Conservation (phyloP, 495 filamentous ascomycete species). For the Staphylotrichum tortipilum region DNA sequence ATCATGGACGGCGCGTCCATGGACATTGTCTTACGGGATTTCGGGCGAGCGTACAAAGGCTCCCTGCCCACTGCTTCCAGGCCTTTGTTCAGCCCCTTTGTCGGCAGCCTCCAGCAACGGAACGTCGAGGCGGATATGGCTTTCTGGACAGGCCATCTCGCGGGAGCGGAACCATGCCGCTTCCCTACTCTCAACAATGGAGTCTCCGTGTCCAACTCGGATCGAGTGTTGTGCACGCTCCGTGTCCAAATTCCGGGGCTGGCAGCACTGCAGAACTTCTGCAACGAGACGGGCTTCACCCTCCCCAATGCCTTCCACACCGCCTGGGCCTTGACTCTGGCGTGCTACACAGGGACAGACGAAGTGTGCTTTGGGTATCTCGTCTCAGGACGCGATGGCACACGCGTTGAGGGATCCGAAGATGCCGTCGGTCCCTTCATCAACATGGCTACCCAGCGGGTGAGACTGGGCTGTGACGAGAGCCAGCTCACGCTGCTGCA, state of each 20-base stretch:
- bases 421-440: slow-evolving; percentile 46
- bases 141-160: slow-evolving; percentile 20
- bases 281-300: slow-evolving; percentile 11
- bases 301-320: slow-evolving; percentile 27
- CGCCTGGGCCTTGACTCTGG: slow-evolving; percentile 37
- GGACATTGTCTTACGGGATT: slow-evolving; percentile 22
- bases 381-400: slow-evolving; percentile 35
- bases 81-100: slow-evolving; percentile 37
- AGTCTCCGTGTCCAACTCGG: background rate
- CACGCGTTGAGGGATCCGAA: slow-evolving; percentile 37
- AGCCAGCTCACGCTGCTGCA: background rate
- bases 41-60: slow-evolving; percentile 6
- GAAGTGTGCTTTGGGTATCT: slow-evolving; percentile 38
- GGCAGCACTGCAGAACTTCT: slow-evolving; percentile 8
- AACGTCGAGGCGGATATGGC: slow-evolving; percentile 36
- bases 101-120: slow-evolving; percentile 40
- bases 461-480: background rate
- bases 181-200: slow-evolving; percentile 17
- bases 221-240: slow-evolving; percentile 10
- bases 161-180: slow-evolving; percentile 18
- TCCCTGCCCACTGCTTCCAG: background rate
- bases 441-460: slow-evolving; percentile 48
- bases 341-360: slow-evolving; percentile 28
- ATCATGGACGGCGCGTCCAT: slow-evolving; percentile 58
- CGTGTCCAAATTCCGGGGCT: slow-evolving; percentile 8